Evolutionary conservation across 352 stramenopile species (phyloP), one percentile per base, ranked within the genome.

Genomic region (Sclerospora graminicola): DNA sequence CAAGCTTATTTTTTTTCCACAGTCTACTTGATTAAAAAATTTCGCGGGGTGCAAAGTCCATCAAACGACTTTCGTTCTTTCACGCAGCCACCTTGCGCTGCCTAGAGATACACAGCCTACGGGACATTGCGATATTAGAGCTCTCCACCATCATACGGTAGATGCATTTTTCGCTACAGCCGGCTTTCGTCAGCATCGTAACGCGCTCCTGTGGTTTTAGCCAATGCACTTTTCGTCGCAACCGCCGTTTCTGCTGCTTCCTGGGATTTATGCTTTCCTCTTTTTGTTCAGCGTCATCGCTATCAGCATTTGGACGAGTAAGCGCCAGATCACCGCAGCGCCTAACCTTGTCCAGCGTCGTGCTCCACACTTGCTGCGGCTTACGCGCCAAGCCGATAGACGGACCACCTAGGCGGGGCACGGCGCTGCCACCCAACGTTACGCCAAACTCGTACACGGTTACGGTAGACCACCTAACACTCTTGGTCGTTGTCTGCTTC

Each of bases 381-480:
- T 42, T 70, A 24, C 52, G 47, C 13, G 69, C 69, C 14, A 82
- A 52, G 6, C 69, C 69, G 16, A 82, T 61, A 13, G 69, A 65
- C 15, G 69, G 66, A 4, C 66, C 69, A 8, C 69, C 69, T 19
- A 56, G 69, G 20, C 65, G 60, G 0, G 69, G 69, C 7, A 82
- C 54, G 7, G 69, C 51, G 28, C 69, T 82, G 37, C 67, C 66
- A 45, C 69, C 69, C 19, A 79, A 43, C 10, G 54, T 54, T 23
- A 82, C 67, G 36, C 64, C 63, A 49, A 82, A 82, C 59, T 82
- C 69, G 47, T 82, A 82, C 36, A 82, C 66, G 2, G 69, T 82
- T 7, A 82, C 48, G 19, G 64, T 80, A 21, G 66, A 79, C 63
- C 63, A 82, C 11, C 64, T 58, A 24, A 82, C 69, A 32, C 57